These are phyloP conservation scores for Brassica carinata DNA, from an alignment of 345 rosid genomes.

Conservation along the genomic window DNA sequence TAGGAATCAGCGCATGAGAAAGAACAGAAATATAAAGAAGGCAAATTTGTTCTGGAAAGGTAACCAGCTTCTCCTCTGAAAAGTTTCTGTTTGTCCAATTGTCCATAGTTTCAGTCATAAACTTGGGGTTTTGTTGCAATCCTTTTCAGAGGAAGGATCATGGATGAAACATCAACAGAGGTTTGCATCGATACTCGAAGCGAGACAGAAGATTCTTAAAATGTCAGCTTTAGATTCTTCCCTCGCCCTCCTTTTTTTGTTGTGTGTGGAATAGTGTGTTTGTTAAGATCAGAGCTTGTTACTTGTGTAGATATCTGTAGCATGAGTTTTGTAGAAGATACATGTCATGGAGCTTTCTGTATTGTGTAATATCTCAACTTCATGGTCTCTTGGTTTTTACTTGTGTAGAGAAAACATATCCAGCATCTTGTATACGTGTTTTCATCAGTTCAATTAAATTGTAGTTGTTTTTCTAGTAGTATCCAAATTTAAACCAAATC, in stretches of 20 bases:
- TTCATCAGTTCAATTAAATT: background rate
- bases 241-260: background rate
- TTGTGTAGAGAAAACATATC: background rate
- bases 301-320: conserved; percentile 27
- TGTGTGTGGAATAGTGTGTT: conserved; percentile 16
- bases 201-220: conserved; percentile 55
- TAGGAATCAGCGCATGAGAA: conserved; percentile 75
- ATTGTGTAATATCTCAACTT: background rate
- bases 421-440: background rate
- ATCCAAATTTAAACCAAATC: background rate
- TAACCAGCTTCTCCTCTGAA: conserved; percentile 28
- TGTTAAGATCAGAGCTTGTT: conserved; percentile 25
- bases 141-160: conserved; percentile 65
- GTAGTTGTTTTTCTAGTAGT: background rate
- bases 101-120: conserved; percentile 6
- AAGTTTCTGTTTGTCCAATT: background rate
- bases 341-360: background rate
- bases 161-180: conserved; percentile 67
- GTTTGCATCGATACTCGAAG: conserved; percentile 63
- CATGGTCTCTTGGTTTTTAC: background rate
- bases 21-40: conserved; percentile 79
- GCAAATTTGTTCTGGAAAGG: conserved; percentile 85
- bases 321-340: conserved; percentile 8
- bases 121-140: background rate
- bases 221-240: conserved; percentile 14